Evolutionary conservation across 169 alveolate genomes (phyloP).

Genomic region (Perkinsus marinus): DNA sequence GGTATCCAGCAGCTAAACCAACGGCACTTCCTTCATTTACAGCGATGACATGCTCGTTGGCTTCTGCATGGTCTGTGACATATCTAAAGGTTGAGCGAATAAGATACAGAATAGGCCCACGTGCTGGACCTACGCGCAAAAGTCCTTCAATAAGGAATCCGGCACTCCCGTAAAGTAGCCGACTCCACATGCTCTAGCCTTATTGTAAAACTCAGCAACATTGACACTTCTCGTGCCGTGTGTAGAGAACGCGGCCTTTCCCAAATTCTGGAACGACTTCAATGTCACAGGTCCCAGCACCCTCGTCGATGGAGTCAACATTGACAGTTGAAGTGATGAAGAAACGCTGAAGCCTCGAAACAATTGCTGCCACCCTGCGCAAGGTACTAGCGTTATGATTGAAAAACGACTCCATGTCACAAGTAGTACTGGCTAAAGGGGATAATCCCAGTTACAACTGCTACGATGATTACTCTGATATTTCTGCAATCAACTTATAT

Average conservation of each 20-base stretch:
- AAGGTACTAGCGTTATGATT: too few relatives aligned
- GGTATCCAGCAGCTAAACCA: constrained; percentile 53
- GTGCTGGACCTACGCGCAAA: constrained; percentile 17
- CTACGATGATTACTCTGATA: too few relatives aligned
- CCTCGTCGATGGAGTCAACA: background rate
- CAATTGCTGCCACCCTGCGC: too few relatives aligned
- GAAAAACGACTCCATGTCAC: too few relatives aligned
- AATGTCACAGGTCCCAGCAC: background rate
- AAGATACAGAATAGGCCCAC: background rate
- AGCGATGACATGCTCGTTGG: constrained; percentile 39
- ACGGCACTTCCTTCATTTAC: constrained; percentile 54
- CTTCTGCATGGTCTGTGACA: background rate
- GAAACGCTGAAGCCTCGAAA: background rate
- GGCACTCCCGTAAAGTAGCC: constrained; percentile 58
- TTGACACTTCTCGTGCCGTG: background rate
- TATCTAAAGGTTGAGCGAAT: background rate
- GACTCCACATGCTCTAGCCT: constrained; percentile 17
- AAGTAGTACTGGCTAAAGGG: too few relatives aligned
- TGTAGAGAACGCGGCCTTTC: background rate
- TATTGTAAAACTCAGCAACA: background rate
- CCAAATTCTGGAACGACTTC: background rate
- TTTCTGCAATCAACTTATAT: too few relatives aligned
- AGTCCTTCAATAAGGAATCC: constrained; percentile 44
- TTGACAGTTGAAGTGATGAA: background rate
- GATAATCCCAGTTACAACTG: too few relatives aligned